Base-by-base conservation (phyloP, 2,329 filamentous ascomycete genomes). In the Dactylonectria macrodidyma region DNA sequence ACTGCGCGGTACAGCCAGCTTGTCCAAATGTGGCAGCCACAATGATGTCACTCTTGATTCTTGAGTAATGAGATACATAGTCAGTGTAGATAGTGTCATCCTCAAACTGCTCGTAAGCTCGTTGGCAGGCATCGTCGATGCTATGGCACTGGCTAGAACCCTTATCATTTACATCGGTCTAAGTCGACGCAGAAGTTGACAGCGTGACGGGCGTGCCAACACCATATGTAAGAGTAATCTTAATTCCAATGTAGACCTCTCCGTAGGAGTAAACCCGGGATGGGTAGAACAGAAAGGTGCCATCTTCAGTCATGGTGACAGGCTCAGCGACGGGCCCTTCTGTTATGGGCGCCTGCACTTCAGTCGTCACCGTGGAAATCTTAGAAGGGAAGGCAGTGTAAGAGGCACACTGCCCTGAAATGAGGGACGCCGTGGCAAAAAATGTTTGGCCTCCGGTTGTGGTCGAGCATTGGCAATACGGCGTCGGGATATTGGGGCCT, bases 81-180 rank as follows among this genome's bases (percentile, higher is more conserved):
- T 66, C 62, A 1, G 30, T 67, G 46, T 72, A 72, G 9, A 70
- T 44, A 0, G 34, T 56, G 9, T 62, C 69, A 6, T 71, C 67
- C 3, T 68, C 62, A 5, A 72, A 72, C 1, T 61, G 36, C 5
- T 30, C 47, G 9, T 66, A 30, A 8, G 71, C 71, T 1, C 71
- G 65, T 9, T 72, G 59, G 1, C 71, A 72, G 0, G 71, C 71
- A n/a, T 71, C 46, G 16, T 71, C 71, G 14, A 72, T 70, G 50
- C 62, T 68, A 0, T 60, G 52, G 11, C 71, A 72, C 12, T 70
- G 56, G 14, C 71, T 71, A 0, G 70, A 72, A 3, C 70, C 70
- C 44, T 68, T 62, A 62, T 70, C 64, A 38, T 71, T 70, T 2
- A 26, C 59, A 12, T 57, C 55, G 0, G 69, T 72, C 30, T 70